Conservation (phyloP, 441 rosid genomes). For the Gossypium aridum region DNA sequence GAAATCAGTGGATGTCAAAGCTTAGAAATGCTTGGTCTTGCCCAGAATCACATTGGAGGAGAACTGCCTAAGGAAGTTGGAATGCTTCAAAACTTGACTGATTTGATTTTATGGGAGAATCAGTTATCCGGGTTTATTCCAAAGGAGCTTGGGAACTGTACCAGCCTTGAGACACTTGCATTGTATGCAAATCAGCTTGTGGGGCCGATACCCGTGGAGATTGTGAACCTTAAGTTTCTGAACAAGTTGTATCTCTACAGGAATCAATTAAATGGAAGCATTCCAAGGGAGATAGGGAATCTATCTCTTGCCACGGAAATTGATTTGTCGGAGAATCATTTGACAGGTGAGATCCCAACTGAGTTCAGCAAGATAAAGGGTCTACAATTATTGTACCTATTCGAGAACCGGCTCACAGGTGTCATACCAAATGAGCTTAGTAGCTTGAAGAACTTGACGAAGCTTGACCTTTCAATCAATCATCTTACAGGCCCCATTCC, state of each 20-base stretch:
- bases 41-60: constrained; percentile 80
- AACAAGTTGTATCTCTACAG: constrained; percentile 75
- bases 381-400: constrained; percentile 57
- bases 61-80: constrained; percentile 81
- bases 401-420: constrained; percentile 81
- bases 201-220: constrained; percentile 67
- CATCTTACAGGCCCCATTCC: constrained; percentile 77
- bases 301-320: constrained; percentile 61
- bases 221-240: constrained; percentile 72
- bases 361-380: constrained; percentile 68
- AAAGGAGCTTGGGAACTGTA: constrained; percentile 70
- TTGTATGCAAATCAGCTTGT: constrained; percentile 56
- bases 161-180: constrained; percentile 63
- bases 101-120: constrained; percentile 76
- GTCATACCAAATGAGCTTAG: constrained; percentile 72
- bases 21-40: constrained; percentile 78
- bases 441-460: constrained; percentile 60
- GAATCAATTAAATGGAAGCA: constrained; percentile 77
- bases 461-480: constrained; percentile 90
- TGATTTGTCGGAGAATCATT: constrained; percentile 82
- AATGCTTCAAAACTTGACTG: constrained; percentile 57
- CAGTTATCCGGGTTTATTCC: constrained; percentile 69
- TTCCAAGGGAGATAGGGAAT: constrained; percentile 79
- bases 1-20: constrained; percentile 75
- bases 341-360: constrained; percentile 65